Conservation (phyloP, 2,329 filamentous ascomycete species). For the Botrytis cinerea region DNA sequence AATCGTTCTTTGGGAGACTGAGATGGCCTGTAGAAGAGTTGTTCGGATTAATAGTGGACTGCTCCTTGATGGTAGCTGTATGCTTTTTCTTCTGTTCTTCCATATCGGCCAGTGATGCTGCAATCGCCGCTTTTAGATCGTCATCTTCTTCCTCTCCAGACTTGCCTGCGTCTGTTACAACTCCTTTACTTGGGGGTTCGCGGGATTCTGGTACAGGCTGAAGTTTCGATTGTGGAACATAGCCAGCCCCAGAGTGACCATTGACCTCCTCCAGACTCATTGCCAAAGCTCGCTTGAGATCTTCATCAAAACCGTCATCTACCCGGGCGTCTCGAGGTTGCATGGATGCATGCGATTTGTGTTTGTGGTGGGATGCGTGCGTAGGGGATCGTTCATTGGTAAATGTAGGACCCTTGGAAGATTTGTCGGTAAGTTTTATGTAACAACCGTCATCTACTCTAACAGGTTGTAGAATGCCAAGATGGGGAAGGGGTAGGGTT, state of each 20-base stretch:
- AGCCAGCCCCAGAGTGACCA: slow-evolving; percentile 67
- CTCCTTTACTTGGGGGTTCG: slow-evolving; percentile 36
- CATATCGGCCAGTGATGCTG: slow-evolving; percentile 93
- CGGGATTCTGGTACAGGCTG: slow-evolving; percentile 39
- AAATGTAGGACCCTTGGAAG: slow-evolving; percentile 47
- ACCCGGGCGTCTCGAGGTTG: slow-evolving; percentile 86
- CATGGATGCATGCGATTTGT: slow-evolving; percentile 67
- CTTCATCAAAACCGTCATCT: slow-evolving; percentile 91
- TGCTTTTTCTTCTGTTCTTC: slow-evolving; percentile 96
- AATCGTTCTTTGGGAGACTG: slow-evolving; percentile 79
- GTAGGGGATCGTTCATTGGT: slow-evolving; percentile 50
- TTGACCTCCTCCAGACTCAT: slow-evolving; percentile 97
- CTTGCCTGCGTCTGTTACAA: slow-evolving; percentile 47
- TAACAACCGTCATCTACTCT: slow-evolving; percentile 97
- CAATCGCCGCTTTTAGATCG: slow-evolving; percentile 91
- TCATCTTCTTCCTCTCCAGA: slow-evolving; percentile 83
- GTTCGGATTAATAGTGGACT: slow-evolving; percentile 57
- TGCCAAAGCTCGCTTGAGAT: slow-evolving; percentile 87
- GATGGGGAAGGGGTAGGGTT: slow-evolving; percentile 80
- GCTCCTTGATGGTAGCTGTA: slow-evolving; percentile 78
- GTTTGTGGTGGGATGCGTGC: slow-evolving; percentile 58
- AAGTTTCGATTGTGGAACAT: slow-evolving; percentile 64
- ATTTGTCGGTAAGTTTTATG: slow-evolving; percentile 80
- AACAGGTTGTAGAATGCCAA: slow-evolving; percentile 88
- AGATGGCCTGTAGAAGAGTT: slow-evolving; percentile 53